Base-by-base conservation (phyloP, 768 basidiomycete species). In the Paxillus rubicundulus region DNA sequence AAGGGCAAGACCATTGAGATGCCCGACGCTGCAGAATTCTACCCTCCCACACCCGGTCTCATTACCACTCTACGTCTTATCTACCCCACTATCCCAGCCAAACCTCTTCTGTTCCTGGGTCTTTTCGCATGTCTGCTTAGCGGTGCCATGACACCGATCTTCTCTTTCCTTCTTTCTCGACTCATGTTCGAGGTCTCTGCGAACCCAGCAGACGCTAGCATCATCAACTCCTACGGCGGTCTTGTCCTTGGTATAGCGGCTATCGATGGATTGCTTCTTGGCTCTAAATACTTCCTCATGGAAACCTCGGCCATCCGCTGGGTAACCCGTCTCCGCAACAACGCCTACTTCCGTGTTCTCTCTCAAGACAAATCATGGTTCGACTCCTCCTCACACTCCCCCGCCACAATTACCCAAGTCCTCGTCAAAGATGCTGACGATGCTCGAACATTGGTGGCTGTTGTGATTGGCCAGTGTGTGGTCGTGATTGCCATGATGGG, bases 361-460 rank as follows among this genome's bases (percentile, higher is more conserved):
- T 62, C 70, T 13, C 94, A 96, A 68, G 92, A 97, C 68, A 92
- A 89, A 70, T 66, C 76, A 30, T 99, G 86, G 82, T 98, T 96
- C 68, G 95, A 98, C 65, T 72, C 75, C 53, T 71, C 77, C 5
- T 73, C 78, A 39, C 82, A 92, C 69, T 68, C 75, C 5, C 74
- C 89, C 0, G 70, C 78, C 20, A 71, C 75, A 7, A 70, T 98
- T 12, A 82, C 87, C 10, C 89, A 93, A 65, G 72, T 80, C 10
- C 73, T 98, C 45, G 79, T 94, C 68, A 93, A 92, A 71, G 94
- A 98, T 61, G 86, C 82, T 0, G 92, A 98, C 55, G 97, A 98
- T 61, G 89, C 93, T 12, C 72, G 89, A 18, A 77, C 81, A 30
- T 74, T 99, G 42, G 77, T 98, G 55, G 76, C 87, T 1, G 77